Base-by-base conservation (phyloP, 2,329 filamentous ascomycete genomes). In the Pleomassaria siparia region DNA sequence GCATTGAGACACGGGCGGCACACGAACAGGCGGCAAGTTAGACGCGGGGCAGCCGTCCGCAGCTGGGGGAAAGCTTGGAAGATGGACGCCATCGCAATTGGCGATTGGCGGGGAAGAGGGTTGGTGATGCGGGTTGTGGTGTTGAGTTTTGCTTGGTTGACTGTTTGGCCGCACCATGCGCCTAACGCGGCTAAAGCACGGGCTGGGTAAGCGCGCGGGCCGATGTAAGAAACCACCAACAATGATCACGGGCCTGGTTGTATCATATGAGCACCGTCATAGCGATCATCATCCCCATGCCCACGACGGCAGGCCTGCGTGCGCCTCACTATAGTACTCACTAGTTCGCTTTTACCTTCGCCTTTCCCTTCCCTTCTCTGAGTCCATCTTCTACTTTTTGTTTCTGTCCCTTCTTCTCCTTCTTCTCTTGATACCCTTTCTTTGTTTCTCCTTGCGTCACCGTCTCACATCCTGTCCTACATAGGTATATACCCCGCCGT, bases 41-140 rank as follows among this genome's bases (percentile, higher is more conserved):
- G 67, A 11, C 67, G 66, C 18, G 71, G 70, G 16, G 70, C 67
- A 7, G 67, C 68, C 11, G 59, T 63, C 46, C 67, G 59, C 66
- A 72, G 59, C 54, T 67, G 63, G 24, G 70, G 69, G 41, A 71
- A 63, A 9, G 64, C 53, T 20, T 66, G 62, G 58, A 69, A 72
- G 21, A 72, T 52, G 33, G 63, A 64, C 20, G 63, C 63, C 70
- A 72, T 72, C 33, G 44, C 49, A 45, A 52, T 44, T n/a, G n/a
- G n/a, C n/a, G n/a, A n/a, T n/a, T n/a, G 42, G 48, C 46, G 20
- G 37, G n/a, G 43, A 15, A 20, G 40, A 20, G 22, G 28, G 12
- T 13, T n/a, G 35, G 40, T 42, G 40, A 36, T 8, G 33, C 6
- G 6, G 8, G 21, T 21, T 24, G 22, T 39, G 36, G 37, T 29